phyloP scores from a whole-genome alignment of 306 rosid genomes.

The Vigna angularis region DNA sequence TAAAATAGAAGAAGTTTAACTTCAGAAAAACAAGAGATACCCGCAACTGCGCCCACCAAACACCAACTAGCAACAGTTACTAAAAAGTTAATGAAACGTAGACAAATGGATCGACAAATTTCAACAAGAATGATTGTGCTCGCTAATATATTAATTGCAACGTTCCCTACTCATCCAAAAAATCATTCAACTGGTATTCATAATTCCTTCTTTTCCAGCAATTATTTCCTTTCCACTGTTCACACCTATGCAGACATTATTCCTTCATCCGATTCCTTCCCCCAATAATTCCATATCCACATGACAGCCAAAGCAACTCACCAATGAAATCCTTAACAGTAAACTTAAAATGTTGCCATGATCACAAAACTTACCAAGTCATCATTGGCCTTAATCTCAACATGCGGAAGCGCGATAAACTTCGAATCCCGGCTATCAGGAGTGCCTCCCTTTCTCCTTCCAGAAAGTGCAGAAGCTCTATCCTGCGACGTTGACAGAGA shows the following conservation, averaged over 20 bases:
- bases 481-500: constrained; percentile 68
- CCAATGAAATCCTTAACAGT: constrained; percentile 7
- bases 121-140: background rate
- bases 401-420: constrained; percentile 83
- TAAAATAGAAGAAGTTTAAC: constrained; percentile 3
- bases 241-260: background rate
- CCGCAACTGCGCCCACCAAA: background rate
- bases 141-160: background rate
- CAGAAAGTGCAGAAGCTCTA: constrained; percentile 66
- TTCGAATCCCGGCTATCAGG: constrained; percentile 79
- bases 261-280: background rate
- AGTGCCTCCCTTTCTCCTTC: constrained; percentile 68
- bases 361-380: constrained; percentile 74
- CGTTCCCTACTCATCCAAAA: constrained; percentile 20
- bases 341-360: background rate
- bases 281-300: constrained; percentile 6
- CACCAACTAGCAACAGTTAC: constrained; percentile 15
- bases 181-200: constrained; percentile 24
- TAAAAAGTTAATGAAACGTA: constrained; percentile 17
- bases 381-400: constrained; percentile 89
- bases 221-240: constrained; percentile 16
- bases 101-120: constrained; percentile 5
- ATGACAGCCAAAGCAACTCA: constrained; percentile 1
- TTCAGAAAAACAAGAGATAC: constrained; percentile 35
- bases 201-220: constrained; percentile 7